A percentile compares a stretch with the other conserved stretches of the same genome.
phyloP scores from a whole-genome alignment of 306 rosid genomes.

The Begonia loranthoides region DNA sequence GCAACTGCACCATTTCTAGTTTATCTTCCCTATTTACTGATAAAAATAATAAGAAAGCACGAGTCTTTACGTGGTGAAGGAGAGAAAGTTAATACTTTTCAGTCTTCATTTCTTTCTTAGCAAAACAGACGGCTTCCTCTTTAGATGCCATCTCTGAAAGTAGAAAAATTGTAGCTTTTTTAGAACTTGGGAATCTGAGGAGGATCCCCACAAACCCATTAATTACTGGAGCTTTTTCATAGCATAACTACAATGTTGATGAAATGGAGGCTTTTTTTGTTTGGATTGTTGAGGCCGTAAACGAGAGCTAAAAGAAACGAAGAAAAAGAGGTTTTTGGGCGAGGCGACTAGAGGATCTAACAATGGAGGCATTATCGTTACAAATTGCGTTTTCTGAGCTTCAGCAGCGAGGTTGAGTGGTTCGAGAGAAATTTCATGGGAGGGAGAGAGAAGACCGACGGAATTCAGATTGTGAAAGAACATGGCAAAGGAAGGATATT shows the following conservation, averaged over 20 bases:
- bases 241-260: conserved; percentile 38
- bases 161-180: neutral
- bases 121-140: conserved; percentile 2
- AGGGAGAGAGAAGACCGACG: conserved; percentile 29
- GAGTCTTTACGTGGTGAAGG: too few species aligned
- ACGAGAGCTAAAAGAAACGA: conserved; percentile 52
- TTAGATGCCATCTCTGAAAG: neutral
- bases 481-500: conserved; percentile 33
- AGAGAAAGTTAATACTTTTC: too few species aligned
- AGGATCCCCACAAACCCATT: conserved; percentile 78
- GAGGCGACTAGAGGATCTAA: conserved; percentile 39
- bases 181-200: conserved; percentile 10
- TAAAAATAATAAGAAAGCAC: too few species aligned
- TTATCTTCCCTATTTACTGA: too few species aligned
- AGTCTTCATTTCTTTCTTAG: too few species aligned
- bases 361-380: conserved; percentile 21
- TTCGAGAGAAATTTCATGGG: conserved; percentile 23
- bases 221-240: conserved; percentile 54
- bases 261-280: conserved; percentile 17
- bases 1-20: too few species aligned
- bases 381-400: conserved; percentile 47
- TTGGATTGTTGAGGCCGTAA: conserved; percentile 29
- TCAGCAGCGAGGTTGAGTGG: conserved; percentile 41
- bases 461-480: conserved; percentile 30
- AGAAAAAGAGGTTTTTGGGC: conserved; percentile 28